Evolutionary conservation across 2,329 filamentous ascomycete species (phyloP).

Genomic region (Arthroderma sp.): DNA sequence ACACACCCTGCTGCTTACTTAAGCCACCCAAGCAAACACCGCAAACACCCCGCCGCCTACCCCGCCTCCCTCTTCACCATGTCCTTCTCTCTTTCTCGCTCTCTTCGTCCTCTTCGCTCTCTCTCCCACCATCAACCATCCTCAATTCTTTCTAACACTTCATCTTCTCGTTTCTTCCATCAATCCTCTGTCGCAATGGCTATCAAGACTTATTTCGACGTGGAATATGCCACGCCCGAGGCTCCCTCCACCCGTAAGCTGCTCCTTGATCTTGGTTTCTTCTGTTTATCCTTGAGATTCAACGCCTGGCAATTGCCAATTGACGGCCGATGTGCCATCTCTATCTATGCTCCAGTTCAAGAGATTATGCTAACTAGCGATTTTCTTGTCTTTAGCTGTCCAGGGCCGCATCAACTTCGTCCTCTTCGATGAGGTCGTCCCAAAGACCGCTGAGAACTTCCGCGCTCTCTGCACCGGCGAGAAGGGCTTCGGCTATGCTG

Average conservation of each 20-base stretch:
- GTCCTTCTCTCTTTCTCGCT: constrained; percentile 14
- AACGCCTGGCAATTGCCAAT: background rate
- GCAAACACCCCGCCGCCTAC: constrained; percentile 11
- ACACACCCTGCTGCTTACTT: background rate
- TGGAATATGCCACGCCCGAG: constrained; percentile 43
- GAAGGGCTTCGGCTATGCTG: constrained; percentile 71
- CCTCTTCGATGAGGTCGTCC: constrained; percentile 73
- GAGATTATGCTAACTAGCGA: constrained; percentile 4
- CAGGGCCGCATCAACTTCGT: constrained; percentile 73
- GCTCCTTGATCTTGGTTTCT: background rate
- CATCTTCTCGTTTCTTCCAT: constrained; percentile 40
- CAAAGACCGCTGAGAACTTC: constrained; percentile 82
- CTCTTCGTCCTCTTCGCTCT: constrained; percentile 11
- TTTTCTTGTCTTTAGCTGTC: constrained; percentile 42
- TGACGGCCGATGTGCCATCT: constrained; percentile 3
- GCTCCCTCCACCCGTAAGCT: constrained; percentile 38
- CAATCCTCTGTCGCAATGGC: constrained; percentile 62
- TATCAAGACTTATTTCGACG: constrained; percentile 62
- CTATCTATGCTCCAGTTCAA: constrained; percentile 17
- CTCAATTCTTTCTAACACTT: constrained; percentile 25
- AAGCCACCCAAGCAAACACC: constrained; percentile 2
- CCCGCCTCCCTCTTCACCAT: constrained; percentile 12
- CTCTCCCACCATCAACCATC: constrained; percentile 12
- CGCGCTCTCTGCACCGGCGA: constrained; percentile 65
- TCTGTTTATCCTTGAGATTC: constrained; percentile 1